Evolutionary conservation across 495 filamentous ascomycete species (phyloP).

Genomic region (Xylaria curta): DNA sequence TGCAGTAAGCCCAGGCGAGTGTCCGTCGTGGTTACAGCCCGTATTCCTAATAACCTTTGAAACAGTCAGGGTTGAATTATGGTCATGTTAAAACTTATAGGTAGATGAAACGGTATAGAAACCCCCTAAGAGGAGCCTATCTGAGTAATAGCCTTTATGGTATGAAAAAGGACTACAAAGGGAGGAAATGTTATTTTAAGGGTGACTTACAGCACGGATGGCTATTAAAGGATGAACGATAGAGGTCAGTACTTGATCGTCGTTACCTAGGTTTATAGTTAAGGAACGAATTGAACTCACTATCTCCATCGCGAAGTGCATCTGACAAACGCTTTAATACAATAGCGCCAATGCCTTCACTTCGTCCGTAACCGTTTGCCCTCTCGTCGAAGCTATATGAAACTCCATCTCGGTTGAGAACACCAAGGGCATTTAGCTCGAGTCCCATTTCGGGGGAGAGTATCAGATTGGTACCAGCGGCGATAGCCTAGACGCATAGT

Average conservation of each 20-base stretch:
- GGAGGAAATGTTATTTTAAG: not conserved
- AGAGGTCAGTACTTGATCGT: not conserved
- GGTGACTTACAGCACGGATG: constrained; percentile 54
- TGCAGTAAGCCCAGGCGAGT: constrained; percentile 49
- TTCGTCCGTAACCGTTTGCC: not conserved
- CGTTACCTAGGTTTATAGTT: not conserved
- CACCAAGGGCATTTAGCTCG: not conserved
- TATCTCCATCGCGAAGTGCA: not conserved
- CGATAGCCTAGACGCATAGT: not conserved
- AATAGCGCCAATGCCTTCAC: not conserved
- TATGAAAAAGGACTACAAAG: not conserved
- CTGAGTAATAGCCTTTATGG: not conserved
- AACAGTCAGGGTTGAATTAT: constrained; percentile 37
- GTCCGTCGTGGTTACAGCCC: constrained; percentile 56
- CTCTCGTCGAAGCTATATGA: not conserved
- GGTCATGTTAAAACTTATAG: not conserved
- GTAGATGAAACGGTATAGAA: not conserved
- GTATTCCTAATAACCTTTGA: constrained; percentile 42
- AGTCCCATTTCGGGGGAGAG: not conserved
- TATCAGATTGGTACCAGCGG: not conserved
- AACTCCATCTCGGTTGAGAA: not conserved
- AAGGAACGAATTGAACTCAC: not conserved
- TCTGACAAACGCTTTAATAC: not conserved
- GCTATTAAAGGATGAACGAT: constrained; percentile 50
- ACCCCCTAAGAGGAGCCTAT: not conserved